Conservation (phyloP, 1,284 basidiomycete species). For the Agaricales sp. region DNA sequence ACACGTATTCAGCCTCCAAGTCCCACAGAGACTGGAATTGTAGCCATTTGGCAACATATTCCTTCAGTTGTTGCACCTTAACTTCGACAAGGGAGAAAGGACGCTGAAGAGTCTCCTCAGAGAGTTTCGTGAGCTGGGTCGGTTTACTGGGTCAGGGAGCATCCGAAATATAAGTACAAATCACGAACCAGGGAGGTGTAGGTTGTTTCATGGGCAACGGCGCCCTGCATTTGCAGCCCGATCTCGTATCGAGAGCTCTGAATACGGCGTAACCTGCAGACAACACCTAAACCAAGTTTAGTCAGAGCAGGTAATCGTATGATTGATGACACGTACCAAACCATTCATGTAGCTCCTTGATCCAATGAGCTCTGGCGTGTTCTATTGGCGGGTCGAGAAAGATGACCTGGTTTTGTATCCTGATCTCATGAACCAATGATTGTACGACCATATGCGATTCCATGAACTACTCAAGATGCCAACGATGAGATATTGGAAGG, state of each 20-base stretch:
- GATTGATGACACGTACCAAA: slow-evolving; percentile 40
- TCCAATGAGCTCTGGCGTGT: slow-evolving; percentile 86
- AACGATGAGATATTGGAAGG: slow-evolving; percentile 4
- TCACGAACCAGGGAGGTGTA: slow-evolving; percentile 75
- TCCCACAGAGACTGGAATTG: slow-evolving; percentile 99
- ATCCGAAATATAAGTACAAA: slow-evolving; percentile 1
- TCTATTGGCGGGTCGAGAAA: slow-evolving; percentile 98
- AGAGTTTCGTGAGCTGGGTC: slow-evolving; percentile 64
- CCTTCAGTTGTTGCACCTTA: slow-evolving; percentile 80
- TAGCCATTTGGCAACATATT: slow-evolving; percentile 95
- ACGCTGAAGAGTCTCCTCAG: slow-evolving; percentile 65
- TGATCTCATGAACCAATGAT: slow-evolving; percentile 86
- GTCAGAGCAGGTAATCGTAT: not conserved
- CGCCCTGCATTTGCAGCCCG: slow-evolving; percentile 75
- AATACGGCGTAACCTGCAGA: slow-evolving; percentile 84
- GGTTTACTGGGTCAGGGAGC: slow-evolving; percentile 1
- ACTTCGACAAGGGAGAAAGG: slow-evolving; percentile 84
- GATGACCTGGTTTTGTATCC: slow-evolving; percentile 98
- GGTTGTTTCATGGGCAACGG: slow-evolving; percentile 52
- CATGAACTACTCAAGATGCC: slow-evolving; percentile 32
- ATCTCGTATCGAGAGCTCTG: slow-evolving; percentile 96
- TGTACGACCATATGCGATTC: slow-evolving; percentile 68
- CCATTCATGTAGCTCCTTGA: slow-evolving; percentile 86
- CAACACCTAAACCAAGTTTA: slow-evolving; percentile 48
- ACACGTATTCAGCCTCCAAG: slow-evolving; percentile 93